phyloP scores from a whole-genome alignment of 805 yeast species.

The Wickerhamomyces silvicola region DNA sequence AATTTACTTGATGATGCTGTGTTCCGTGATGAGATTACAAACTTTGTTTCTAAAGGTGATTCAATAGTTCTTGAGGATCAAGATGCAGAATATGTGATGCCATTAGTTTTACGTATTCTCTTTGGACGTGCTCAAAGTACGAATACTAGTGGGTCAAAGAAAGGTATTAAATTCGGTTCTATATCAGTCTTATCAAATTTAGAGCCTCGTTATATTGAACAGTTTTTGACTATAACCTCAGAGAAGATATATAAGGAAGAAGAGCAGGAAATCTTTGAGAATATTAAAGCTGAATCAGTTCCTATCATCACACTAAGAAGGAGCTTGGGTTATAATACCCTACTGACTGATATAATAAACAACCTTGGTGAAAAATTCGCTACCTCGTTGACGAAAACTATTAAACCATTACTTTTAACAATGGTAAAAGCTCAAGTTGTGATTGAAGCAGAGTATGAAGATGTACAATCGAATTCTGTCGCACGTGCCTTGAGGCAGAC shows the following conservation, averaged over 20 bases:
- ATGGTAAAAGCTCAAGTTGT: conserved; percentile 46
- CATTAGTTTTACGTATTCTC: conserved; percentile 66
- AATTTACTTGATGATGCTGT: conserved; percentile 76
- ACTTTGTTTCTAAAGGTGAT: conserved; percentile 47
- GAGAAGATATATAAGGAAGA: conserved; percentile 40
- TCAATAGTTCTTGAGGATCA: conserved; percentile 49
- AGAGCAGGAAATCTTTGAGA: conserved; percentile 10
- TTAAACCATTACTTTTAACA: conserved; percentile 32
- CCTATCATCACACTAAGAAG: conserved; percentile 36
- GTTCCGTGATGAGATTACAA: conserved; percentile 78
- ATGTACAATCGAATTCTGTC: conserved; percentile 20
- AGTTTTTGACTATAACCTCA: conserved; percentile 59
- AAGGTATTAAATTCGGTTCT: conserved; percentile 67
- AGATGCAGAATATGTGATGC: conserved; percentile 60
- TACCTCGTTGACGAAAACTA: conserved; percentile 30
- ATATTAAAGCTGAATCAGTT: conserved; percentile 19
- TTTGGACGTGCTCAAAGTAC: conserved; percentile 82
- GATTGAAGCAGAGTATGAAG: conserved; percentile 18
- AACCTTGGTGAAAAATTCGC: conserved; percentile 55
- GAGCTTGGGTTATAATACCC: conserved; percentile 58
- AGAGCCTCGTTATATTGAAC: conserved; percentile 40
- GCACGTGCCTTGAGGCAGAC: conserved; percentile 58
- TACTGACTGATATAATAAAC: conserved; percentile 48
- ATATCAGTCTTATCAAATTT: conserved; percentile 57
- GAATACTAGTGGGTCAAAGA: conserved; percentile 60